phyloP scores from a whole-genome alignment of 805 yeast genomes.

The Alloascoidea hylecoeti region DNA sequence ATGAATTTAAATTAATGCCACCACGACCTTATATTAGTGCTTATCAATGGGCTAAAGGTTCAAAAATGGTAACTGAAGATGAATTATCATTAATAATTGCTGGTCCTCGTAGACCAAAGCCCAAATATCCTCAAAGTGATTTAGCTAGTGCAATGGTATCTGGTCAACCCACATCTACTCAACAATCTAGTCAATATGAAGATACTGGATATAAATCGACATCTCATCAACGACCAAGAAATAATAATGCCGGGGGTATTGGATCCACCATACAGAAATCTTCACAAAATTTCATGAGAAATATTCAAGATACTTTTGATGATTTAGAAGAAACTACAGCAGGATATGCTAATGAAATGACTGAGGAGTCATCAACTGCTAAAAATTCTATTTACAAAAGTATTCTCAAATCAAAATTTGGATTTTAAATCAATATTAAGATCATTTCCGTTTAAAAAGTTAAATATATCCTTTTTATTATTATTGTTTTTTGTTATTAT shows the following conservation, averaged over 20 bases:
- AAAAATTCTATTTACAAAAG: conserved; percentile 7
- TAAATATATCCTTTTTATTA: too few species aligned
- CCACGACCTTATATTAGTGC: conserved; percentile 70
- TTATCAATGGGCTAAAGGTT: conserved; percentile 78
- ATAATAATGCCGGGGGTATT: conserved; percentile 18
- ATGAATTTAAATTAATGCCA: conserved; percentile 54
- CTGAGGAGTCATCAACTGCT: conserved; percentile 17
- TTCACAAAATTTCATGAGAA: conserved; percentile 20
- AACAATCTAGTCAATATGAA: conserved; percentile 10
- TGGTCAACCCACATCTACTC: neutral
- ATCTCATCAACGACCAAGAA: conserved; percentile 8
- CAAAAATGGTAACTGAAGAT: conserved; percentile 38
- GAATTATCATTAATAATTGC: conserved; percentile 58
- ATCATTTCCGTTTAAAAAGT: too few species aligned
- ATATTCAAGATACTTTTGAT: conserved; percentile 25
- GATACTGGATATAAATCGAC: conserved; percentile 12
- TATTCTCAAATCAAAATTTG: neutral
- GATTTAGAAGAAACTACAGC: conserved; percentile 27
- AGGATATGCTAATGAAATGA: conserved; percentile 25
- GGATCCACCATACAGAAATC: conserved; percentile 7
- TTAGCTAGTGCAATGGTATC: conserved; percentile 26
- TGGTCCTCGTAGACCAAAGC: conserved; percentile 57
- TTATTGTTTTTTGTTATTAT: conserved; percentile 2
- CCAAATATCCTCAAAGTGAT: conserved; percentile 44
- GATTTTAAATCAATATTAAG: too few species aligned